A percentile compares a stretch with the other conserved stretches of the same genome.
Conservation (phyloP, 495 filamentous ascomycete genomes). For the Aspergillus sclerotiicarbonarius region DNA sequence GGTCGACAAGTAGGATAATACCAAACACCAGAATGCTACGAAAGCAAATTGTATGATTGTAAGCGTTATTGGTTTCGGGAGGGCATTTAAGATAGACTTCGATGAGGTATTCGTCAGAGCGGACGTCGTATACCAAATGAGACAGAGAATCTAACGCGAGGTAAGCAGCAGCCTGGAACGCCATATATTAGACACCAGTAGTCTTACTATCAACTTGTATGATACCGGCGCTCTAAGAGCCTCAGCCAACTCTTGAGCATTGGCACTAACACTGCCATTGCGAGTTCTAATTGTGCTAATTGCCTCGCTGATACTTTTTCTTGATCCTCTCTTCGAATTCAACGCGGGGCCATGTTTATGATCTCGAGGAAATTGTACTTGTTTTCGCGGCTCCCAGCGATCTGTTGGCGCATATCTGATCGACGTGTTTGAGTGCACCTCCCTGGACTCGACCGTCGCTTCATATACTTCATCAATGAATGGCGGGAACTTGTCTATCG, state of each 20-base stretch:
- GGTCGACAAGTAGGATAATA: conserved; percentile 69
- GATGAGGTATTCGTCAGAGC: conserved; percentile 96
- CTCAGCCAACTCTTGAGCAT: conserved; percentile 89
- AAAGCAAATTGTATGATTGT: conserved; percentile 95
- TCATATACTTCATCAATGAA: conserved; percentile 39
- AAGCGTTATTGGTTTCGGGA: conserved; percentile 87
- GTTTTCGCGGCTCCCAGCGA: conserved; percentile 40
- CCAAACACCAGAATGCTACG: conserved; percentile 83
- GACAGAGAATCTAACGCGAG: conserved; percentile 64
- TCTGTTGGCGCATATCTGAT: conserved; percentile 35
- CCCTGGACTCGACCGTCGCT: conserved; percentile 22
- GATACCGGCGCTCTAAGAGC: conserved; percentile 89
- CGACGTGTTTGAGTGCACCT: conserved; percentile 26
- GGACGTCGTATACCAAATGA: conserved; percentile 91
- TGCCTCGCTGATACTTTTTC: conserved; percentile 84
- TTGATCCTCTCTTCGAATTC: conserved; percentile 61
- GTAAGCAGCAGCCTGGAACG: conserved; percentile 16
- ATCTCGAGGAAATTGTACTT: conserved; percentile 31
- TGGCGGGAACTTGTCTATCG: conserved; percentile 44
- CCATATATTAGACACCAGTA: background rate
- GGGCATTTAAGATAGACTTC: conserved; percentile 92
- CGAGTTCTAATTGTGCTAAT: conserved; percentile 74
- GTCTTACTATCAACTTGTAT: conserved; percentile 76
- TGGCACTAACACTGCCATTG: conserved; percentile 80
- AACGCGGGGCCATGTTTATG: conserved; percentile 42